Percentiles rank a stretch among this genome's conserved stretches.
phyloP scores from a whole-genome alignment of 805 yeast genomes.

The Debaryomyces prosopidis region DNA sequence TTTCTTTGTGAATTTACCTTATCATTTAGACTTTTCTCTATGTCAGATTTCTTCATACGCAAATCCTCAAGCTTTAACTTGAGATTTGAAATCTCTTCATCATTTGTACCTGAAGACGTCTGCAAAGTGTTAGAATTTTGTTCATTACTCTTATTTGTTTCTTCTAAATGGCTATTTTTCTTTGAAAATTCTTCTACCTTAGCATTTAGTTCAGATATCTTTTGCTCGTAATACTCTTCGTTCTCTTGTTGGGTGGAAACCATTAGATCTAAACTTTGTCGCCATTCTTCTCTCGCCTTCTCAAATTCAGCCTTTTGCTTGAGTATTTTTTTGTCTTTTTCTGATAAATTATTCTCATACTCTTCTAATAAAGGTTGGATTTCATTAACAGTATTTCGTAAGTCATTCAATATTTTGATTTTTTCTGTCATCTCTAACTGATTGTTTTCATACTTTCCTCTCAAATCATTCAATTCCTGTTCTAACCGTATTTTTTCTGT shows the following conservation, averaged over 20 bases:
- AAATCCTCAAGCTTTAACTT: conserved; percentile 9
- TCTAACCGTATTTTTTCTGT: conserved; percentile 6
- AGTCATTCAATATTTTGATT: conserved; percentile 45
- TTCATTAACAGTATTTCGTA: conserved; percentile 49
- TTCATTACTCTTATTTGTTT: background rate
- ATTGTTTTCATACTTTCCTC: conserved; percentile 21
- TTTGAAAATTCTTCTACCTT: conserved; percentile 6
- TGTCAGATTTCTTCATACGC: conserved; percentile 11
- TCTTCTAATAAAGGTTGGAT: conserved; percentile 48
- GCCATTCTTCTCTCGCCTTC: conserved; percentile 56
- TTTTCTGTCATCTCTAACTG: conserved; percentile 41
- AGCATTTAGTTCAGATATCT: conserved; percentile 36
- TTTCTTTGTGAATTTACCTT: conserved; percentile 5
- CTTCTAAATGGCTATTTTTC: background rate
- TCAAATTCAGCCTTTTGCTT: conserved; percentile 51
- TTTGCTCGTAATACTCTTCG: conserved; percentile 48
- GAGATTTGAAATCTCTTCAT: background rate
- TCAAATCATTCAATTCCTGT: conserved; percentile 21
- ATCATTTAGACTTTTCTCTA: conserved; percentile 14
- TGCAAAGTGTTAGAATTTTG: too few relatives aligned
- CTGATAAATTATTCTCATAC: conserved; percentile 43
- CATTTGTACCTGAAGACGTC: background rate
- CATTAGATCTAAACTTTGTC: conserved; percentile 57
- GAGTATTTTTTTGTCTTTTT: conserved; percentile 47
- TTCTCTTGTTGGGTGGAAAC: conserved; percentile 57